These are phyloP conservation scores for Wallacemonas collosoma DNA, from an alignment of 208 protist species.

Conservation along the genomic window DNA sequence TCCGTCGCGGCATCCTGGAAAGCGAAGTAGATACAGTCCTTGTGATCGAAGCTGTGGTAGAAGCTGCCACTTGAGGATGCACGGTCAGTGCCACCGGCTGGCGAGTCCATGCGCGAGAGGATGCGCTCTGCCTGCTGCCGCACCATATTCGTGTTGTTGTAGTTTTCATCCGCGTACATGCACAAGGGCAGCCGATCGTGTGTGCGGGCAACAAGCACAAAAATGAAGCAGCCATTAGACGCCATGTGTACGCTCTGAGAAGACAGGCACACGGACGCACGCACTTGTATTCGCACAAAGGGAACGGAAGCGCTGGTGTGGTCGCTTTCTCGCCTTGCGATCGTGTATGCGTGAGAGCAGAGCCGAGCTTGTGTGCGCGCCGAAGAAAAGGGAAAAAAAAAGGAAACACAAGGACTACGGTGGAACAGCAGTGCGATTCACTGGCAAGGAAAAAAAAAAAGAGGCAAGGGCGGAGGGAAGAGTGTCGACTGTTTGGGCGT, in stretches of 20 bases:
- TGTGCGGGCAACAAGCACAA: conserved; percentile 82
- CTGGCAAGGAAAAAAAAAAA: background rate
- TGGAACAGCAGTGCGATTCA: background rate
- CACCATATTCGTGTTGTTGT: conserved; percentile 64
- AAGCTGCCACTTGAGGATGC: conserved; percentile 59
- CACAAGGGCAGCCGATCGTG: conserved; percentile 84
- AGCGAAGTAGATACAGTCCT: conserved; percentile 89
- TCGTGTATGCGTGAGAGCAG: no score
- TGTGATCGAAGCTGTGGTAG: conserved; percentile 92
- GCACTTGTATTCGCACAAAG: background rate
- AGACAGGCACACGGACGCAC: background rate
- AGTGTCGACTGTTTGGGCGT: background rate
- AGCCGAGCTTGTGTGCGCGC: no score
- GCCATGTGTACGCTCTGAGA: conserved; percentile 48
- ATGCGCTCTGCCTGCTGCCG: conserved; percentile 86
- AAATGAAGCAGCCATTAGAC: conserved; percentile 87
- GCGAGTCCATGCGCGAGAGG: conserved; percentile 81
- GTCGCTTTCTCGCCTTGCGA: no score
- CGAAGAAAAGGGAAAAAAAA: no score
- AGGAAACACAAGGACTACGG: background rate
- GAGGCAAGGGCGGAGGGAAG: background rate
- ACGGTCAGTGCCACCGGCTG: conserved; percentile 50
- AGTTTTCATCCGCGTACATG: conserved; percentile 87
- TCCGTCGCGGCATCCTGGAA: conserved; percentile 87
- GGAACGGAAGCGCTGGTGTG: background rate